Base-by-base conservation (phyloP, 345 rosid genomes). In the Capsella bursapastoris region DNA sequence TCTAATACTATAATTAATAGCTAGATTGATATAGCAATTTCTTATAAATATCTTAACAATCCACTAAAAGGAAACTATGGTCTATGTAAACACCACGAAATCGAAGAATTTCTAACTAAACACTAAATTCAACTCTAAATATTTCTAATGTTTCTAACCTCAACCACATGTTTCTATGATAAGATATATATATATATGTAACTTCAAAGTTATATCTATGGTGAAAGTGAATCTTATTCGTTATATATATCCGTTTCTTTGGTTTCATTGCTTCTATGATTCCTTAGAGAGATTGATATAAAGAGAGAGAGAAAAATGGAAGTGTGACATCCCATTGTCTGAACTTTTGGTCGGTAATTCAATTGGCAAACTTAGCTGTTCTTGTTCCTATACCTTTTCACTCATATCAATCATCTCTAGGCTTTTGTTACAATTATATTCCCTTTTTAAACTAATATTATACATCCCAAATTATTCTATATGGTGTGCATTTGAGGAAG, bases 281-380 rank as follows among this genome's bases (percentile, higher is more conserved):
- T 34, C 53, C 49, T 8, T 34, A 45, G 40, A 45, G 48, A 43
- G 15, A 47, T 51, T 18, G 22, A 18, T 18, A 18, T 18, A 18
- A 18, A 15, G 71, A 40, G 27, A 29, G 18, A 48, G 13, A 18
- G 25, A 27, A 35, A 34, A 14, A 14, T 32, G 18, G 37, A 49
- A 60, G 3, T 48, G 49, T 29, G 40, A 68, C 63, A 68, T 75
- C 57, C 57, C 57, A 68, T 68, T 68, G 32, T 68, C 57, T 43
- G 63, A 75, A 43, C 74, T 53, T 75, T 75, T 75, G 62, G 79
- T 60, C 63, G 68, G 60, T 58, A 22, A 59, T 67, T 58, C 37
- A 22, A 14, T 15, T 4, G 34, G 13, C 79, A 76, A 44, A 45
- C 70, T 10, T 76, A 55, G 80, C 75, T 76, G 70, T 69, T 62